Evolutionary conservation across 1,139 yeast genomes (phyloP).

Genomic region (Taiozyma sp.): DNA sequence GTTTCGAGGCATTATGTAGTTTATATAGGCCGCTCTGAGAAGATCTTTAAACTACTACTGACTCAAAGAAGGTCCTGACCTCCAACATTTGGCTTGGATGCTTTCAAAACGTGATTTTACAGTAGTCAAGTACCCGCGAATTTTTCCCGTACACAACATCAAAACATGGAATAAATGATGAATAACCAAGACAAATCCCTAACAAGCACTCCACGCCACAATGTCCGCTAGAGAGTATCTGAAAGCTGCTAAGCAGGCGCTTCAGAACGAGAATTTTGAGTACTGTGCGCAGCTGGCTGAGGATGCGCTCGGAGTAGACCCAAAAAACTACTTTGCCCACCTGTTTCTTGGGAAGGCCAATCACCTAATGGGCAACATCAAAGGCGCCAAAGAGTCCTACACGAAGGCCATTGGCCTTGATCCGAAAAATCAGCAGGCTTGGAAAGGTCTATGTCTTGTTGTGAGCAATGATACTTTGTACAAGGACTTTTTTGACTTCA

Average conservation of each 20-base stretch:
- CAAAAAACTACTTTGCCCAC: constrained; percentile 56
- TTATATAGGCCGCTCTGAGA: too few species aligned
- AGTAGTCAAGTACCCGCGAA: neutral
- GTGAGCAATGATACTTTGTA: constrained; percentile 35
- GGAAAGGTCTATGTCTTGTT: constrained; percentile 68
- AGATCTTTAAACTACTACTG: too few species aligned
- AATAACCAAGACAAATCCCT: neutral
- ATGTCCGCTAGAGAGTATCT: constrained; percentile 38
- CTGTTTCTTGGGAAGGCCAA: constrained; percentile 41
- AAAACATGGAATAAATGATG: neutral
- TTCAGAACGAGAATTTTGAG: constrained; percentile 52
- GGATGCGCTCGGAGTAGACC: constrained; percentile 49
- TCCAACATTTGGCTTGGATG: neutral
- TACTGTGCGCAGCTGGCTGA: constrained; percentile 47
- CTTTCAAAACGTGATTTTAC: neutral
- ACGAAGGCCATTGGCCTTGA: constrained; percentile 50
- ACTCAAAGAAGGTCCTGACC: too few species aligned
- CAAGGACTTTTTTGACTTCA: constrained; percentile 41
- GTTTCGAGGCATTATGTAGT: too few species aligned
- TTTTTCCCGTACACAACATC: neutral
- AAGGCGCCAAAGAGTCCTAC: constrained; percentile 46
- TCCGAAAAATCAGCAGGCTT: constrained; percentile 54
- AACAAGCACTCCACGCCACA: neutral
- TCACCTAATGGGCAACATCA: constrained; percentile 28
- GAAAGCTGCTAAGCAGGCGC: constrained; percentile 55